Conservation (phyloP, 768 basidiomycete species). For the Rhodotorula graminis region DNA sequence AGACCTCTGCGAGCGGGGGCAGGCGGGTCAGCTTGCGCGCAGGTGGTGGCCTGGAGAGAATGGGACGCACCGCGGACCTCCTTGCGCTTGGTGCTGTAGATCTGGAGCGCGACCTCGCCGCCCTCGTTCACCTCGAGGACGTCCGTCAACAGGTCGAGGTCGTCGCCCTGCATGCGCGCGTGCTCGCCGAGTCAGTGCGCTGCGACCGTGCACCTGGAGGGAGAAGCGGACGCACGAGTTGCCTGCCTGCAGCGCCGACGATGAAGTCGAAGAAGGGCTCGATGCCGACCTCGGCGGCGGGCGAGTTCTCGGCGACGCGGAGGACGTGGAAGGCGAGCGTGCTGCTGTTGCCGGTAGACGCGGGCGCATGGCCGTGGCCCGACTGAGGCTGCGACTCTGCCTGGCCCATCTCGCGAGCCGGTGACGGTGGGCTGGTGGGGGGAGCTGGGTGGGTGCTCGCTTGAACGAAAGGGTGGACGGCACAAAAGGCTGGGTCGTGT, state of each 20-base stretch:
- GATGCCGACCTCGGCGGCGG: slow-evolving; percentile 75
- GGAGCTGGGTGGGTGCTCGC: neutral
- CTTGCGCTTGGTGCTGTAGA: slow-evolving; percentile 42
- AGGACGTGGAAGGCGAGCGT: slow-evolving; percentile 31
- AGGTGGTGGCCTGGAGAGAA: neutral
- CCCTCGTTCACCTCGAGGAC: slow-evolving; percentile 32
- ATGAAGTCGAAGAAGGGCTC: slow-evolving; percentile 97
- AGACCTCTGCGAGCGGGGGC: slow-evolving; percentile 59
- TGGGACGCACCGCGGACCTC: slow-evolving; percentile 37
- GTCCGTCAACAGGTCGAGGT: slow-evolving; percentile 33
- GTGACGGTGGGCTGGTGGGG: neutral
- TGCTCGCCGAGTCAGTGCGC: slow-evolving; percentile 9
- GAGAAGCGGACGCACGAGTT: slow-evolving; percentile 31
- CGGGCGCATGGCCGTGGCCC: neutral
- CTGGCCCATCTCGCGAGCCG: slow-evolving; percentile 12
- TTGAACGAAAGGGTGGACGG: too few species aligned
- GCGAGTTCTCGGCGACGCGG: slow-evolving; percentile 52
- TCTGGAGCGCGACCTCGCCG: slow-evolving; percentile 32
- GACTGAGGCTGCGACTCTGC: slow-evolving; percentile 1
- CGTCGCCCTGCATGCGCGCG: slow-evolving; percentile 27
- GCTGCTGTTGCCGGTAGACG: neutral
- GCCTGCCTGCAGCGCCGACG: slow-evolving; percentile 75
- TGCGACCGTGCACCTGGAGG: neutral
- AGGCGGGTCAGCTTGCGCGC: neutral
- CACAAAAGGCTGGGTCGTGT: too few species aligned